Conservation (phyloP, 495 filamentous ascomycete genomes). For the Aspergillus baeticus region DNA sequence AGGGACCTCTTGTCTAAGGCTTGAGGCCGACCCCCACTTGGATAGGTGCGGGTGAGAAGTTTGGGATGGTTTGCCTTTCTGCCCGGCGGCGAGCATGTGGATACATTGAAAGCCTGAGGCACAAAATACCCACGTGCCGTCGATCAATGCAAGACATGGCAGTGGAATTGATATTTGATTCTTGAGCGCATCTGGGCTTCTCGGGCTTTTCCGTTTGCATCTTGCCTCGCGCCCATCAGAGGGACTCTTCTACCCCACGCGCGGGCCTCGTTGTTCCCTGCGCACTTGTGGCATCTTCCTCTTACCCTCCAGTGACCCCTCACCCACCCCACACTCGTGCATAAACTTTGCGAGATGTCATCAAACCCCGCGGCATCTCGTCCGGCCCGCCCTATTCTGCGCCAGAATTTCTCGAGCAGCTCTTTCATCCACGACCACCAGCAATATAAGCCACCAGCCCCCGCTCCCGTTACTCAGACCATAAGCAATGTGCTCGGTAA, state of each 20-base stretch:
- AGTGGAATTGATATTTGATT: neutral
- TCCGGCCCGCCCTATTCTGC: constrained; percentile 39
- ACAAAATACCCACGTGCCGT: constrained; percentile 15
- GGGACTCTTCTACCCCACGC: constrained; percentile 9
- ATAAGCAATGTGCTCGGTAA: constrained; percentile 43
- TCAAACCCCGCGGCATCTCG: constrained; percentile 26
- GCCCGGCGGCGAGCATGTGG: constrained; percentile 14
- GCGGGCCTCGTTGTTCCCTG: constrained; percentile 15
- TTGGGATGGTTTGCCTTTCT: constrained; percentile 4
- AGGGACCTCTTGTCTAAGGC: too few species aligned
- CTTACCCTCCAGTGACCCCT: neutral
- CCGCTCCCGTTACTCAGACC: constrained; percentile 38
- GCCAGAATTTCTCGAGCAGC: constrained; percentile 57
- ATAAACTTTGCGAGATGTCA: constrained; percentile 27
- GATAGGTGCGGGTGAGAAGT: too few species aligned
- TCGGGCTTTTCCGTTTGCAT: neutral
- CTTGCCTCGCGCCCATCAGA: constrained; percentile 4
- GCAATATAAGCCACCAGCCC: constrained; percentile 61
- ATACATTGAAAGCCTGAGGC: constrained; percentile 1
- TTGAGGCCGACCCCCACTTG: too few species aligned
- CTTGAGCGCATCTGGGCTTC: neutral
- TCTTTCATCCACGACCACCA: constrained; percentile 73
- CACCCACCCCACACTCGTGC: neutral
- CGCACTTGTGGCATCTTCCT: constrained; percentile 1
- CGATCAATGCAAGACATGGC: constrained; percentile 9